A percentile compares a stretch with the other conserved stretches of the same genome.
These are phyloP conservation scores for Tricholoma saponaceum DNA, from an alignment of 768 basidiomycete genomes.

Conservation along the genomic window DNA sequence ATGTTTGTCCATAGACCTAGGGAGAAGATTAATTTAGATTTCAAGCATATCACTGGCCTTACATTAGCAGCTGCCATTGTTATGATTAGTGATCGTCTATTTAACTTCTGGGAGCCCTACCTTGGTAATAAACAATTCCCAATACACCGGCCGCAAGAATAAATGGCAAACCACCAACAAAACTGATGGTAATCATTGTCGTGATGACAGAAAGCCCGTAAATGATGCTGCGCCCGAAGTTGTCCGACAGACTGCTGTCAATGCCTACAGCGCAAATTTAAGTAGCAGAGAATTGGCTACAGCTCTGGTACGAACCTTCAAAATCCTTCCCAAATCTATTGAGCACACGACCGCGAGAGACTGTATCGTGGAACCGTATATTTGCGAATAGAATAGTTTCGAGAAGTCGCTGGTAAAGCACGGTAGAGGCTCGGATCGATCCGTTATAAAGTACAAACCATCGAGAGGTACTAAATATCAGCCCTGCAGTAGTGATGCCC, in stretches of 20 bases:
- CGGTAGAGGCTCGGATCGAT: conserved; percentile 75
- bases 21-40: neutral
- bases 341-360: conserved; percentile 77
- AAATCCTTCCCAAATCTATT: conserved; percentile 91
- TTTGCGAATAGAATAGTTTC: conserved; percentile 83
- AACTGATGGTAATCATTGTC: conserved; percentile 69
- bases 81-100: neutral
- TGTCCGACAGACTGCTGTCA: conserved; percentile 79
- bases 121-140: conserved; percentile 65
- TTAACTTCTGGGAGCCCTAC: conserved; percentile 30
- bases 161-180: conserved; percentile 79
- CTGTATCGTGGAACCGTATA: conserved; percentile 91
- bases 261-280: conserved; percentile 43
- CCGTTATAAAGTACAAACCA: conserved; percentile 78
- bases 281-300: neutral
- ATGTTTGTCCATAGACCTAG: conserved; percentile 66
- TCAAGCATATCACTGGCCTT: neutral
- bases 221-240: conserved; percentile 76
- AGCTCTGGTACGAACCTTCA: conserved; percentile 45
- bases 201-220: conserved; percentile 65
- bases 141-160: conserved; percentile 54
- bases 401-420: conserved; percentile 73
- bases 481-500: conserved; percentile 35
- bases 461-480: conserved; percentile 51
- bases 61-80: conserved; percentile 32